Evolutionary conservation across 192 early-diverging fungal species (phyloP), one percentile per base, ranked within the genome.

Genomic region (Thamnidium elegans): DNA sequence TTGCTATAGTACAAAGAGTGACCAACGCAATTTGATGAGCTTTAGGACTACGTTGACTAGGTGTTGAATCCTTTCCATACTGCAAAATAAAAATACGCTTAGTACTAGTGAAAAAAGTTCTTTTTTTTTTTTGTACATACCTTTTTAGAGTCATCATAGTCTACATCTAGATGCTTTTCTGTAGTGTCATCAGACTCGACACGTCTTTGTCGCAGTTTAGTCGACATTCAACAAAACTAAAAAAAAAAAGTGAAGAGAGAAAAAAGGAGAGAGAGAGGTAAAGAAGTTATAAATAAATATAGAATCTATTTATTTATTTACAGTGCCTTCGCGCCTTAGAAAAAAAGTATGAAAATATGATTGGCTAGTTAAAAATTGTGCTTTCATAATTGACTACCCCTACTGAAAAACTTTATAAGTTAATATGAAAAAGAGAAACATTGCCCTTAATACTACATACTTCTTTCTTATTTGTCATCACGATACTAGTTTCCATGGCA

Each of bases 31-130:
- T 10, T 14, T 30, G 32, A 19, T 59, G 58, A 20, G 11, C 42
- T 15, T 43, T 26, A 8, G 58, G 43, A 13, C 43, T 59, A 14
- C 21, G 32, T 21, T 43, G 21, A 45, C 14, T 14, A 26, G 58
- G 58, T 44, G 43, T 59, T 23, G 43, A 59, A 10, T 59, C 58
- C 23, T 59, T 59, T 59, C 58, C 58, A 59, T 59, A 59, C 58
- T 59, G 26, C 3, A 26, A 26, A 26, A 26, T 26, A 26, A 26
- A 26, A 2, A 26, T 26, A 26, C 3, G 3, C 26, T 26, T 2
- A 26, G 26, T 26, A 26, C 26, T 26, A 26, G 26, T 26, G 3
- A 26, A 26, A 26, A 26, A 26, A 3, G 26, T 26, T 26, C 3
- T 26, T 26, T 26, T 39, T 39, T 39, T 39, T 39, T 6, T 39